Base-by-base conservation (phyloP, 352 stramenopile species). In the Phytophthora boehmeriae region DNA sequence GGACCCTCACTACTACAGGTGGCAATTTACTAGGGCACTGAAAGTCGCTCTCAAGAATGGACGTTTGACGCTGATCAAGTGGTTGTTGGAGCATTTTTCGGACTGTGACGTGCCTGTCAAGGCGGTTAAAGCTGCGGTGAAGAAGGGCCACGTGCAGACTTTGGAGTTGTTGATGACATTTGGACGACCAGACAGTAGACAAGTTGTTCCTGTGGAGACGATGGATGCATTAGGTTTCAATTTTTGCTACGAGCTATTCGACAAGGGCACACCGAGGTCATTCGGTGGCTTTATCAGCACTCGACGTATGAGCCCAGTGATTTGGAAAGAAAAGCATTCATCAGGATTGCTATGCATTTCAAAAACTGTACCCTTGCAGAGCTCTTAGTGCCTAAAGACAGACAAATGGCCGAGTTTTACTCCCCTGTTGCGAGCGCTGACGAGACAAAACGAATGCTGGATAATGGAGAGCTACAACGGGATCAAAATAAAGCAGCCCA, bases 41-140 rank as follows among this genome's bases (percentile, higher is more conserved):
- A 35, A 63, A 22, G 17, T 48, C 5, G 59, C 52, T 20, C 38
- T 17, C 5, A 16, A 8, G 14, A n/a, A 45, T 32, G 35, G 51
- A 39, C 25, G 56, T 41, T 16, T 67, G 4, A 17, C 36, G 2
- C 8, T 25, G n/a, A 16, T 63, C 30, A 45, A 63, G 44, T 67
- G 59, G 59, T 6, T 67, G 16, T 52, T 67, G 25, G 36, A 27
- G 28, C 43, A 63, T 20, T 63, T 67, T 8, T n/a, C 27, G n/a
- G 6, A 16, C 28, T 62, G 44, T 8, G 22, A 56, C 46, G 51
- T 62, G 51, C 43, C 25, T 9, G 42, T 39, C 0, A 30, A 38
- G 20, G 53, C 38, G 28, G 53, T 60, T 28, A 38, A 27, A 14
- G 22, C 10, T 22, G 41, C 30, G n/a, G 28, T 41, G 10, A 22